Conservation (phyloP, 768 basidiomycete species). For the Lactifluus rugatus region DNA sequence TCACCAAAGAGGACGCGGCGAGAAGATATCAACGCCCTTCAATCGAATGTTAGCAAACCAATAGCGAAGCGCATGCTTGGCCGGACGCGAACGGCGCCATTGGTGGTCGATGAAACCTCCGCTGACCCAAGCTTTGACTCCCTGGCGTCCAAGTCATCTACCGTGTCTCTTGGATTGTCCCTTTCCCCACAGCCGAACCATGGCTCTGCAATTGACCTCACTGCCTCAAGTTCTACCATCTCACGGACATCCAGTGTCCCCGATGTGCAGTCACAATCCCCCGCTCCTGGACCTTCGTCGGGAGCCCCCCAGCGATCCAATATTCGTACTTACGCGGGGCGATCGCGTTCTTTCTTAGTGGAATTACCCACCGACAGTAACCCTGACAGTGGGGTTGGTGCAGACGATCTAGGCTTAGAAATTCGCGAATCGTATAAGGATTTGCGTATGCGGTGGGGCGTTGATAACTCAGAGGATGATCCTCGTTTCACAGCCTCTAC, state of each 20-base stretch:
- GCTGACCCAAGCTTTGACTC: conserved; percentile 26
- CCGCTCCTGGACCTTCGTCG: conserved; percentile 14
- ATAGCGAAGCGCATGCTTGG: conserved; percentile 65
- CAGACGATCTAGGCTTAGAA: conserved; percentile 34
- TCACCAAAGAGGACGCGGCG: conserved; percentile 20
- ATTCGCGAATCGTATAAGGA: conserved; percentile 67
- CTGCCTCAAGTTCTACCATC: not conserved
- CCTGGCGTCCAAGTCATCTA: conserved; percentile 18
- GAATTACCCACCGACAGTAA: conserved; percentile 34
- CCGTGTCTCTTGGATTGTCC: conserved; percentile 18
- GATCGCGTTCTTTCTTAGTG: conserved; percentile 73
- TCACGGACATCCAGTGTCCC: conserved; percentile 19
- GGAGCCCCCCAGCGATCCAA: conserved; percentile 26
- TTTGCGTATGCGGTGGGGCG: conserved; percentile 69
- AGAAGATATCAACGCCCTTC: not conserved
- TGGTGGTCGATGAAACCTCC: conserved; percentile 18
- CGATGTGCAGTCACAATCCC: conserved; percentile 6
- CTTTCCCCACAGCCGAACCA: conserved; percentile 16
- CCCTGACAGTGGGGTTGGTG: conserved; percentile 24
- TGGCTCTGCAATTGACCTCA: conserved; percentile 15
- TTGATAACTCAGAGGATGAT: conserved; percentile 72
- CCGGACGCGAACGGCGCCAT: conserved; percentile 55
- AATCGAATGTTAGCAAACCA: conserved; percentile 19
- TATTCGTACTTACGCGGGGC: conserved; percentile 63
- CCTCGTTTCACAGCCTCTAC: conserved; percentile 29